Evolutionary conservation across 1,284 basidiomycete species (phyloP).

Genomic region (Ganoderma sinense): DNA sequence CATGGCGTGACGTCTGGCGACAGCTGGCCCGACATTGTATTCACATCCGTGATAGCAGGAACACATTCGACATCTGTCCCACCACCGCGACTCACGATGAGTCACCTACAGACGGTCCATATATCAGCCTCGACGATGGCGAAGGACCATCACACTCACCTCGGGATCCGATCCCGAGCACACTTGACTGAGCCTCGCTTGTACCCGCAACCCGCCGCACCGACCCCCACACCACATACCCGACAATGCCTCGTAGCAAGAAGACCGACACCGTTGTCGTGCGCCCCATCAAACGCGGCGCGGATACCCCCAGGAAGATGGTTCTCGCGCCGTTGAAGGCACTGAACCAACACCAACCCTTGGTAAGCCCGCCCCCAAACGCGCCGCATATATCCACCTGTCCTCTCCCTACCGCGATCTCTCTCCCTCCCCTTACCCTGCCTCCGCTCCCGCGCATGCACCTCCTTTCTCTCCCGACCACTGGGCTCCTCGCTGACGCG

Average conservation of each 20-base stretch:
- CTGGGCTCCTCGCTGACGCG: neutral
- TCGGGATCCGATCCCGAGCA: neutral
- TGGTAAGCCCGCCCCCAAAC: conserved; percentile 14
- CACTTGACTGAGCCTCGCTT: neutral
- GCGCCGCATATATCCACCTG: neutral
- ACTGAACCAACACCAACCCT: conserved; percentile 20
- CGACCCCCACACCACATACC: neutral
- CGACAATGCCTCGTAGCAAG: conserved; percentile 20
- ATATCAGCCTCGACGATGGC: neutral
- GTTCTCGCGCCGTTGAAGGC: conserved; percentile 17
- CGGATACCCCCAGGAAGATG: conserved; percentile 12
- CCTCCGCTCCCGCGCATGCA: neutral
- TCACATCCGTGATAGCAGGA: neutral
- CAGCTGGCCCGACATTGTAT: neutral
- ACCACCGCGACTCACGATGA: neutral
- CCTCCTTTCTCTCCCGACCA: neutral
- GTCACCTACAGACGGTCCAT: neutral
- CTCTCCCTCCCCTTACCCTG: neutral
- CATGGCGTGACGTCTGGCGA: neutral
- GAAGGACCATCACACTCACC: neutral
- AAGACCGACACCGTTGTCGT: conserved; percentile 14
- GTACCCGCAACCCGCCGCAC: neutral
- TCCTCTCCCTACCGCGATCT: neutral
- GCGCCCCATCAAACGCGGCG: conserved; percentile 19
- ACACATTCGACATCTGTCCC: neutral